Evolutionary conservation across 2,329 filamentous ascomycete species (phyloP).

Genomic region (Hypoxylon sp.): DNA sequence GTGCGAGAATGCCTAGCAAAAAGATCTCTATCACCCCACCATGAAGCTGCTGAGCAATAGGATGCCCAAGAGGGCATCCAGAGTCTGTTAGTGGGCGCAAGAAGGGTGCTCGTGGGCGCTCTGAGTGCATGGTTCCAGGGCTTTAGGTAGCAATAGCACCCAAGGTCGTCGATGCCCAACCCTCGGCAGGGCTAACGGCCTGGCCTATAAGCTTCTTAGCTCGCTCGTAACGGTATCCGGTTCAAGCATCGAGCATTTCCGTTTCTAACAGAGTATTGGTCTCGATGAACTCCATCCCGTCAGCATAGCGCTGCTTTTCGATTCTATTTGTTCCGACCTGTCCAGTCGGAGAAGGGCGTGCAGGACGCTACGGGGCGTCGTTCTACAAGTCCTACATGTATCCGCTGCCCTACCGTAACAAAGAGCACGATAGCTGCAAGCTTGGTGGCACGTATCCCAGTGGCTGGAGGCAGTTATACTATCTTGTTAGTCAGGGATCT

Average conservation of each 20-base stretch:
- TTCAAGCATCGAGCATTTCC: constrained; percentile 39
- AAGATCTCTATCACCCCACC: constrained; percentile 49
- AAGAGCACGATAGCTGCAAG: constrained; percentile 34
- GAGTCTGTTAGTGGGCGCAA: constrained; percentile 43
- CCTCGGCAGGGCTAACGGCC: constrained; percentile 44
- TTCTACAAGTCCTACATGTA: constrained; percentile 30
- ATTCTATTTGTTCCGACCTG: constrained; percentile 32
- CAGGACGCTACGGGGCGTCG: constrained; percentile 11
- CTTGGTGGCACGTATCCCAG: constrained; percentile 41
- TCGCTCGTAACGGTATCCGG: constrained; percentile 40
- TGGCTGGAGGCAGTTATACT: constrained; percentile 38
- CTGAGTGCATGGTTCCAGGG: constrained; percentile 35
- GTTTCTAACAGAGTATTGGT: constrained; percentile 40
- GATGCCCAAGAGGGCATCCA: constrained; percentile 44
- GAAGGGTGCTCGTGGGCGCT: constrained; percentile 45
- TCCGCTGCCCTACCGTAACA: constrained; percentile 43
- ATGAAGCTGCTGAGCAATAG: constrained; percentile 47
- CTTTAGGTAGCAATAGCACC: constrained; percentile 52
- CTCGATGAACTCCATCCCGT: constrained; percentile 44
- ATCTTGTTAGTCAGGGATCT: constrained; percentile 36
- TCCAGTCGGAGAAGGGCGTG: constrained; percentile 32
- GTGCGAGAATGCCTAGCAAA: constrained; percentile 49
- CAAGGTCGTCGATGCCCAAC: constrained; percentile 53
- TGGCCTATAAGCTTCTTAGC: constrained; percentile 37
- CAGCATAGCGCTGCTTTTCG: constrained; percentile 31